These are phyloP conservation scores for Sporothrix mexicana DNA, from an alignment of 2,329 filamentous ascomycete genomes.

Conservation along the genomic window DNA sequence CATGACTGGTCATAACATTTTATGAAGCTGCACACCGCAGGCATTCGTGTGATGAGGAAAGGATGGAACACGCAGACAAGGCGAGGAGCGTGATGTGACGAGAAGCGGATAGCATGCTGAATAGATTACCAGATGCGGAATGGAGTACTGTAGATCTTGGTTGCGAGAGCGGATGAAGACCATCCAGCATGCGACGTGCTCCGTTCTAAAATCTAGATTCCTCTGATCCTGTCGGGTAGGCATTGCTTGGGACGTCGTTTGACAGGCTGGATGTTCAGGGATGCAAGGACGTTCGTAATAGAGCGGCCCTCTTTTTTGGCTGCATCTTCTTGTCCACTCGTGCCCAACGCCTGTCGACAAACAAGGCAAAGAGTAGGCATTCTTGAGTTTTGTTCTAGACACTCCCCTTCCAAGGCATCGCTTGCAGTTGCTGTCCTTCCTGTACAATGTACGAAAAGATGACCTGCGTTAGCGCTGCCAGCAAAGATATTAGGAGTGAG, in stretches of 20 bases:
- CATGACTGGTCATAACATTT: too few species aligned
- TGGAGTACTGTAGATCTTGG: background rate
- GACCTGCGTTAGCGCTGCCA: constrained; percentile 14
- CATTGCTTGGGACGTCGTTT: background rate
- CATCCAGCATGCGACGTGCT: background rate
- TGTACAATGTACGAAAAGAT: background rate
- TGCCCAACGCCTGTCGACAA: constrained; percentile 4
- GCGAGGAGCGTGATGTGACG: background rate
- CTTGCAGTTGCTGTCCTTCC: background rate
- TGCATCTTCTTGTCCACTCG: background rate
- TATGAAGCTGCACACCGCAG: too few species aligned
- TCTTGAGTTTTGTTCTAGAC: background rate
- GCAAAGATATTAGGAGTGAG: background rate
- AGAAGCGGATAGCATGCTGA: background rate
- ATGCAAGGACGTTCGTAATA: background rate
- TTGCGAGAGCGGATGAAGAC: background rate
- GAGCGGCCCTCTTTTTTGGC: background rate
- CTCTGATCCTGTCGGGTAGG: background rate
- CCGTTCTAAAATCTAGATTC: too few species aligned
- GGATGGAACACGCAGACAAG: constrained; percentile 5
- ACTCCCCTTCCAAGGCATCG: background rate
- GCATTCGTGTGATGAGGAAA: background rate
- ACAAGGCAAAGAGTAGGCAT: background rate
- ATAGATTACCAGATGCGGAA: background rate
- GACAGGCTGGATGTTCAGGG: background rate